These are phyloP conservation scores for Posidonia australis DNA, from an alignment of 106 monocot species.

Conservation along the genomic window DNA sequence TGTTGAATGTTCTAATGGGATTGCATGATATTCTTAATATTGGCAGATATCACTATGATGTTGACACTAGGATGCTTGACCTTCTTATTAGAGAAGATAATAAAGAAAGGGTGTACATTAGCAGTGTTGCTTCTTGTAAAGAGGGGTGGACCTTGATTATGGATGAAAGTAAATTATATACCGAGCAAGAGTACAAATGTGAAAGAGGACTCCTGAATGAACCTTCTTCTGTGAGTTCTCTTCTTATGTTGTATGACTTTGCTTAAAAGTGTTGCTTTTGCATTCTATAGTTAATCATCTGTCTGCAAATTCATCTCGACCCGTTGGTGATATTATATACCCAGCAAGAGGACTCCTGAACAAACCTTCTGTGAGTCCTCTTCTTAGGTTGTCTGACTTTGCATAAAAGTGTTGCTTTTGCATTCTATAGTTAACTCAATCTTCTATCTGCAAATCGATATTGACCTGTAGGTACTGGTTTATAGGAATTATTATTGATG, in stretches of 20 bases:
- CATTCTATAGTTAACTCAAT: no score
- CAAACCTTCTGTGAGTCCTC: neutral
- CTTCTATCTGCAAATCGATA: no score
- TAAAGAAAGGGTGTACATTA: neutral
- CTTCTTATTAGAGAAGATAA: neutral
- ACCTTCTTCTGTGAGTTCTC: neutral
- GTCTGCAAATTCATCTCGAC: no score
- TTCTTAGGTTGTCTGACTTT: neutral
- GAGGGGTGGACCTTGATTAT: neutral
- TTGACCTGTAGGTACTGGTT: no score
- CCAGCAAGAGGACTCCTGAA: neutral
- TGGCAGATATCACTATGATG: slow-evolving; percentile 4
- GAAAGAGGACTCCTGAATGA: neutral
- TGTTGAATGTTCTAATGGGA: neutral
- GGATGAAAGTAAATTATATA: neutral
- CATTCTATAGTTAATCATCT: no score
- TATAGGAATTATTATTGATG: no score
- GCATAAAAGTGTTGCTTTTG: no score
- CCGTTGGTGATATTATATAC: no score
- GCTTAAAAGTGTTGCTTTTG: no score
- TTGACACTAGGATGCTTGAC: neutral
- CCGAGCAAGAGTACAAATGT: neutral
- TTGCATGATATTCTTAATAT: neutral
- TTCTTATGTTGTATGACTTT: neutral
- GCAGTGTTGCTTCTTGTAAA: neutral